Base-by-base conservation (phyloP, 345 rosid species). In the Ceriops zippeliana region DNA sequence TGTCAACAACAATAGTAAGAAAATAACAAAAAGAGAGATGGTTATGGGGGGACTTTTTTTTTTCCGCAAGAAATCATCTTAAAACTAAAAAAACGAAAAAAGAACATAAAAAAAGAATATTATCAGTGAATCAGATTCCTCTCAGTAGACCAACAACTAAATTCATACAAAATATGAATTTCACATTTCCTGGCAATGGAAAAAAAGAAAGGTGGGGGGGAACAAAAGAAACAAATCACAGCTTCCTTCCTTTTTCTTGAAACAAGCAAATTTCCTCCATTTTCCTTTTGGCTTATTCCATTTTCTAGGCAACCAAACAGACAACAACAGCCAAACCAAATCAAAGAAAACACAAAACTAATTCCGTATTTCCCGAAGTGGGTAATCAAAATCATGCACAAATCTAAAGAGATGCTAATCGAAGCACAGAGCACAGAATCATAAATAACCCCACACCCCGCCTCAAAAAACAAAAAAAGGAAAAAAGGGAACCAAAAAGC, bases 251-350 rank as follows among this genome's bases (percentile, higher is more conserved):
- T 13, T 42, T 42, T 42, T 17, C 16, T 13, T 42, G 17, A 42
- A 42, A 42, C 0, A 13, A 42, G 19, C 47, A 42, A 42, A 11
- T 13, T 42, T 15, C 49, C 15, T 15, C 24, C 22, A 32, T 31
- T 5, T 34, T 9, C 17, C 17, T 61, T 47, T 52, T 38, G 38
- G 7, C 46, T 46, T 2, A 4, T 35, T 27, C 27, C 51, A 53
- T 8, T 52, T 26, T 28, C 56, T 53, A 46, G 37, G 52, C 6
- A 65, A 13, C 57, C 62, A 52, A 73, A 61, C 62, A 61, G 42
- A 19, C 26, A 27, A 32, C 34, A 24, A 57, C n/a, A 46, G 32
- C 24, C n/a, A 61, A 61, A 51, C 34, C 31, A 61, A 61, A n/a
- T 16, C 61, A 24, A 69, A 26, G 3, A 37, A 37, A 58, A 46